Evolutionary conservation across 257 asterid genomes (phyloP).

Genomic region (Rhazya stricta): DNA sequence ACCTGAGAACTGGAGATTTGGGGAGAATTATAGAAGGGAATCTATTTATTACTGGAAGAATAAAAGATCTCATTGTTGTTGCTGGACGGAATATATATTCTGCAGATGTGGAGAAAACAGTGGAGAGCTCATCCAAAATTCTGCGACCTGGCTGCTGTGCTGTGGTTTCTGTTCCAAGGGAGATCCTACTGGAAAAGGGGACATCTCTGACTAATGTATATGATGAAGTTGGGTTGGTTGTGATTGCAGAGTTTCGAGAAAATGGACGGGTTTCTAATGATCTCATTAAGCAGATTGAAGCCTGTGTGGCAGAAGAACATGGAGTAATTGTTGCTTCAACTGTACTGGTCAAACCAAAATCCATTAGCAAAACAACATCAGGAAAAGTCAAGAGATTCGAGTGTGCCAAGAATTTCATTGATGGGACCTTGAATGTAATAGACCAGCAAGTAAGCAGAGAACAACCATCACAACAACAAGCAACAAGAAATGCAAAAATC

Average conservation of each 20-base stretch:
- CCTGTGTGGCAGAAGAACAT: conserved; percentile 57
- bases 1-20: conserved; percentile 54
- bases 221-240: conserved; percentile 55
- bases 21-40: conserved; percentile 53
- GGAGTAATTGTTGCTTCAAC: conserved; percentile 42
- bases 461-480: conserved; percentile 10
- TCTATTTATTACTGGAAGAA: conserved; percentile 54
- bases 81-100: conserved; percentile 60
- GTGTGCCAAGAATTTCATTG: conserved; percentile 44
- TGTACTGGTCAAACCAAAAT: conserved; percentile 45
- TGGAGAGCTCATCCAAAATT: conserved; percentile 47
- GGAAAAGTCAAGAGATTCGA: conserved; percentile 68
- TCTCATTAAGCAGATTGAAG: conserved; percentile 31
- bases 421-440: conserved; percentile 41
- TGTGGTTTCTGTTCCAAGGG: conserved; percentile 55
- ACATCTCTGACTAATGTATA: conserved; percentile 35
- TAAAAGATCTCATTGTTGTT: conserved; percentile 57
- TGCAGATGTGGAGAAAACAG: conserved; percentile 61
- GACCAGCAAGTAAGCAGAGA: conserved; percentile 24
- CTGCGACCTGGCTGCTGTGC: conserved; percentile 70
- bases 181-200: conserved; percentile 44
- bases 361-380: conserved; percentile 59
- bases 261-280: conserved; percentile 25
- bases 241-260: conserved; percentile 58
- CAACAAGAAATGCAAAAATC: conserved; percentile 21